phyloP scores from a whole-genome alignment of 345 rosid species.

The Eucalyptus tenuipes region DNA sequence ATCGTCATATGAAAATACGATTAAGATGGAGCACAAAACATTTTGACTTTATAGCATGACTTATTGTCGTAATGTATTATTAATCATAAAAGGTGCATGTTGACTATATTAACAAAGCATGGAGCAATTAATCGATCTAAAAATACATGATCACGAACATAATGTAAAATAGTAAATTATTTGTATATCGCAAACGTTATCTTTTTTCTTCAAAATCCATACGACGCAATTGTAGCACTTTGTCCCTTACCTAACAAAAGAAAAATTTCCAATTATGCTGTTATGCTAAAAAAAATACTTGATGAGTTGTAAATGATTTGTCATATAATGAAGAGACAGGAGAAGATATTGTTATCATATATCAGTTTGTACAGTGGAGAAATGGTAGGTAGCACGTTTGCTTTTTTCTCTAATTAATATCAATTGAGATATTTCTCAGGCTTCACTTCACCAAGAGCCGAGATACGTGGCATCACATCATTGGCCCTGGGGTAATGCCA shows the following conservation, averaged over 20 bases:
- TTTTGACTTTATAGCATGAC: background rate
- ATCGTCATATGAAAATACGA: background rate
- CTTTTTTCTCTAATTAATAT: background rate
- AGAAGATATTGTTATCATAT: background rate
- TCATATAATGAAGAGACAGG: background rate
- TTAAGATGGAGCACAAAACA: background rate
- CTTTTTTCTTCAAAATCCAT: background rate
- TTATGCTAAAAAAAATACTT: background rate
- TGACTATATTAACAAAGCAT: background rate
- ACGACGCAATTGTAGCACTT: fast-evolving
- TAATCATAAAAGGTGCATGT: background rate
- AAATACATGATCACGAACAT: background rate
- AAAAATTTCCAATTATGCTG: background rate
- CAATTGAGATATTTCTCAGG: background rate
- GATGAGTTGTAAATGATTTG: background rate
- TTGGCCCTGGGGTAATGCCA: background rate
- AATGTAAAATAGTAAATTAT: background rate
- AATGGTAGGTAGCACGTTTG: background rate
- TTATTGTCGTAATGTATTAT: background rate
- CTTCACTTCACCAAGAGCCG: too few relatives aligned
- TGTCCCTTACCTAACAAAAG: background rate
- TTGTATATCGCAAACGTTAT: fast-evolving
- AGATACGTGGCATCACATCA: background rate
- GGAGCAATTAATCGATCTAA: background rate
- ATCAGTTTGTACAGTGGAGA: background rate